Percentiles rank a stretch among this genome's conserved stretches.
Evolutionary conservation across 2,329 filamentous ascomycete species (phyloP).

Genomic region (Cladosporium sp.): DNA sequence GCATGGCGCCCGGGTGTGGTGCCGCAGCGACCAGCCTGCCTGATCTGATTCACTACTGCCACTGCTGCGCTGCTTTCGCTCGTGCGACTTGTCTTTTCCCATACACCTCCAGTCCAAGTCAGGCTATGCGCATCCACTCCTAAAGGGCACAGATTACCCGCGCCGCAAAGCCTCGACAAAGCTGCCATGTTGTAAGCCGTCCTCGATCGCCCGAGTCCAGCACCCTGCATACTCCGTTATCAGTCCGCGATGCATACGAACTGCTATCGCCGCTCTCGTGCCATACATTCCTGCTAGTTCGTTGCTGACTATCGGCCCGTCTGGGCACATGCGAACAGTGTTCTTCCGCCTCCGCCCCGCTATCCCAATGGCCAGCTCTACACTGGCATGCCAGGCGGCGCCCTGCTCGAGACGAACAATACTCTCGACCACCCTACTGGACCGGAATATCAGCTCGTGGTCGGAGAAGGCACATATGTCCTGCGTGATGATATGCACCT

Average conservation of each 20-base stretch:
- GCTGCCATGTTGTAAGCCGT: conserved; percentile 8
- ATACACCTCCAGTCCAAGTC: not conserved
- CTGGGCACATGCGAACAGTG: conserved; percentile 46
- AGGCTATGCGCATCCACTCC: conserved; percentile 6
- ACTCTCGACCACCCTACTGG: conserved; percentile 74
- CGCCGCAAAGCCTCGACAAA: not conserved
- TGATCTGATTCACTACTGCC: not conserved
- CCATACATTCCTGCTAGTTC: not conserved
- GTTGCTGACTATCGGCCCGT: conserved; percentile 6
- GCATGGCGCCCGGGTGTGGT: not conserved
- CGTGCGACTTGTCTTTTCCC: not conserved
- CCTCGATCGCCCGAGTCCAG: not conserved
- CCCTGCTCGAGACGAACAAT: conserved; percentile 92
- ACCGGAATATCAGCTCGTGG: conserved; percentile 82
- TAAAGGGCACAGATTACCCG: conserved; percentile 2
- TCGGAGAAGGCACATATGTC: conserved; percentile 90
- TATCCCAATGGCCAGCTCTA: conserved; percentile 73
- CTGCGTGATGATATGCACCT: conserved; percentile 88
- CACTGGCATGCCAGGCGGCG: conserved; percentile 60
- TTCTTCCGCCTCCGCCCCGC: conserved; percentile 77
- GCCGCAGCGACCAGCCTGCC: not conserved
- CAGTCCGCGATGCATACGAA: not conserved
- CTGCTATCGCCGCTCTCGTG: not conserved
- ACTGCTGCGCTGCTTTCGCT: too few relatives aligned
- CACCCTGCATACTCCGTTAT: conserved; percentile 10